Percentiles rank a stretch among this genome's conserved stretches.
phyloP scores from a whole-genome alignment of 495 filamentous ascomycete genomes.

The Penicillium verhagenii region DNA sequence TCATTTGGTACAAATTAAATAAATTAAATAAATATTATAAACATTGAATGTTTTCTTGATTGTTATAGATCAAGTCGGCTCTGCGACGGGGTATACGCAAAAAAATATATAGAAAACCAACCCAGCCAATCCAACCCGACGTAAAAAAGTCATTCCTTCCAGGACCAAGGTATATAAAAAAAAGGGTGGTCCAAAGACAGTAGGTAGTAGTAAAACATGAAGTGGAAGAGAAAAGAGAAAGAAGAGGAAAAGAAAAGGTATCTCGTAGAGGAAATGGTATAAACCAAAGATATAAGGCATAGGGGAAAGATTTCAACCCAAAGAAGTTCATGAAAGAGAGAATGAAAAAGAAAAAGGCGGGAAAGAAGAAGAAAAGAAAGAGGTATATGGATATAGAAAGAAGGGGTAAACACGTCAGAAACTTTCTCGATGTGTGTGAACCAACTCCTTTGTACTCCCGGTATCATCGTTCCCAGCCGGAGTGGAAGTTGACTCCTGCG shows the following conservation, averaged over 20 bases:
- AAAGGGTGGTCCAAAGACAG: not conserved
- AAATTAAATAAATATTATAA: no score
- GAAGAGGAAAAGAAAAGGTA: not conserved
- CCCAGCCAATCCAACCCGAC: not conserved
- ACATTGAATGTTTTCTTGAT: not conserved
- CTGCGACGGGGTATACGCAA: conserved; percentile 2
- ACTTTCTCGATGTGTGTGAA: conserved; percentile 14
- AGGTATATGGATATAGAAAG: conserved; percentile 5
- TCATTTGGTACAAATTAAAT: no score
- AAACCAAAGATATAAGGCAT: not conserved
- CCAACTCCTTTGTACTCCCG: conserved; percentile 28
- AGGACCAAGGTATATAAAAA: not conserved
- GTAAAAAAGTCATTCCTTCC: not conserved
- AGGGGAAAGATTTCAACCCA: not conserved
- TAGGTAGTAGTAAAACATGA: not conserved
- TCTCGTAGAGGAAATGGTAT: not conserved
- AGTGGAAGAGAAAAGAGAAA: not conserved
- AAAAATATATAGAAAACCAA: not conserved
- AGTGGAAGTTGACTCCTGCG: conserved; percentile 23
- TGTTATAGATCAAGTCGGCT: not conserved
- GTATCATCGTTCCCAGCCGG: conserved; percentile 16
- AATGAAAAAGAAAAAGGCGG: not conserved
- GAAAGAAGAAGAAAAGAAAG: not conserved
- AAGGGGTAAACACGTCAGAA: conserved; percentile 15
- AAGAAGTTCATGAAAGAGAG: not conserved